Evolutionary conservation across 495 filamentous ascomycete genomes (phyloP).

Genomic region (Podospora pseudoanserina): DNA sequence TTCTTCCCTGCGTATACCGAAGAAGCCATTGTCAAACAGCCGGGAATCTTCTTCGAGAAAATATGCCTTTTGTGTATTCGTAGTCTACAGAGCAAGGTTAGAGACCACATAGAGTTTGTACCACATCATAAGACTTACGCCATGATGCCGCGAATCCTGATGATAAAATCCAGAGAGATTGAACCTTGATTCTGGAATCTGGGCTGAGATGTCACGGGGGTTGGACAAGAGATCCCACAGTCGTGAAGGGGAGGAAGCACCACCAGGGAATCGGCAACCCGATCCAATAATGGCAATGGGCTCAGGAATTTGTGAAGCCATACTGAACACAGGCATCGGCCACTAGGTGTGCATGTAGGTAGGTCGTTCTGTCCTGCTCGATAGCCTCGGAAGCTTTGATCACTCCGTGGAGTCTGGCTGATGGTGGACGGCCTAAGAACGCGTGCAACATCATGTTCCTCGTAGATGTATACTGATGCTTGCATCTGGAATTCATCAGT

Average conservation of each 20-base stretch:
- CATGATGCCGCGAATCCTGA: conserved; percentile 44
- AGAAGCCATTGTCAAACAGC: conserved; percentile 53
- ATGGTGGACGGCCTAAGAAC: neutral
- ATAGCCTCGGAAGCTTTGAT: neutral
- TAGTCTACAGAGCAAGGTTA: neutral
- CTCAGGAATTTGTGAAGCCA: conserved; percentile 12
- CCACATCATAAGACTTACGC: neutral
- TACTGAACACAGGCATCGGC: neutral
- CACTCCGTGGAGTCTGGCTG: neutral
- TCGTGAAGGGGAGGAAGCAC: conserved; percentile 11
- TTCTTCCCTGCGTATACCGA: conserved; percentile 28
- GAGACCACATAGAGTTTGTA: neutral
- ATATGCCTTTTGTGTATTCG: conserved; percentile 55
- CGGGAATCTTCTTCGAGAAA: conserved; percentile 47
- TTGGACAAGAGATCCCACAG: conserved; percentile 22
- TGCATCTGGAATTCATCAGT: neutral
- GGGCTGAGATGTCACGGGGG: conserved; percentile 11
- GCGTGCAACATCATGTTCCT: neutral
- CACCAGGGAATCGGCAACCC: conserved; percentile 27
- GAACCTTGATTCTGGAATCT: conserved; percentile 20
- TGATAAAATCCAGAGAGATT: conserved; percentile 37
- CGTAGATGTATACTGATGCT: neutral
- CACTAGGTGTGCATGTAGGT: neutral
- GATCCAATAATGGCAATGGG: conserved; percentile 29
- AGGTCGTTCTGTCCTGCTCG: neutral